These are phyloP conservation scores for Paraurostyla sp. DNA, from an alignment of 73 alveolate species.

Conservation along the genomic window DNA sequence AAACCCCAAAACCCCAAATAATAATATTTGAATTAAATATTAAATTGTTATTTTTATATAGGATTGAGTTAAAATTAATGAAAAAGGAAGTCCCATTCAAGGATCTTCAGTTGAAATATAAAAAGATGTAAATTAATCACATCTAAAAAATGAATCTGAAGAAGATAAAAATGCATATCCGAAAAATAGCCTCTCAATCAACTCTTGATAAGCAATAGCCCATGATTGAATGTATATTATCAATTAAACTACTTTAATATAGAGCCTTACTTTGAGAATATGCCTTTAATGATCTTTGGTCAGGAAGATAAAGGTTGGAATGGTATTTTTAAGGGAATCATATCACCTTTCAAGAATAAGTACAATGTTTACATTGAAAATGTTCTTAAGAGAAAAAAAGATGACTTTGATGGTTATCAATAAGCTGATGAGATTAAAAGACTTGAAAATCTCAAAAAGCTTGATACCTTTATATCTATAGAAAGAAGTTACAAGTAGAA, in stretches of 20 bases:
- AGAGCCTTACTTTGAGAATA: slow-evolving; percentile 35
- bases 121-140: slow-evolving; percentile 15
- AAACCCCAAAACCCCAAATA: no score
- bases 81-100: slow-evolving; percentile 14
- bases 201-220: background rate
- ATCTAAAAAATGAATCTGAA: background rate
- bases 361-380: slow-evolving; percentile 26
- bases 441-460: slow-evolving; percentile 12
- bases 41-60: no score
- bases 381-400: background rate
- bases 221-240: slow-evolving; percentile 28
- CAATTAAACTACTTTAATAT: background rate
- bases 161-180: background rate
- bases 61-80: no score
- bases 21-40: no score
- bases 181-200: background rate
- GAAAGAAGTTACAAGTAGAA: slow-evolving; percentile 15
- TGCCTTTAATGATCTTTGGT: slow-evolving; percentile 43
- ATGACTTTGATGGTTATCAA: background rate
- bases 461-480: slow-evolving; percentile 7
- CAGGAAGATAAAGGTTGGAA: slow-evolving; percentile 32
- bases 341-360: slow-evolving; percentile 31
- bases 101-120: slow-evolving; percentile 28
- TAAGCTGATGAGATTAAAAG: slow-evolving; percentile 14
- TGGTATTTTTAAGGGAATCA: slow-evolving; percentile 33